Conservation (phyloP, 208 protist species). For the Crithidia mellificae region DNA sequence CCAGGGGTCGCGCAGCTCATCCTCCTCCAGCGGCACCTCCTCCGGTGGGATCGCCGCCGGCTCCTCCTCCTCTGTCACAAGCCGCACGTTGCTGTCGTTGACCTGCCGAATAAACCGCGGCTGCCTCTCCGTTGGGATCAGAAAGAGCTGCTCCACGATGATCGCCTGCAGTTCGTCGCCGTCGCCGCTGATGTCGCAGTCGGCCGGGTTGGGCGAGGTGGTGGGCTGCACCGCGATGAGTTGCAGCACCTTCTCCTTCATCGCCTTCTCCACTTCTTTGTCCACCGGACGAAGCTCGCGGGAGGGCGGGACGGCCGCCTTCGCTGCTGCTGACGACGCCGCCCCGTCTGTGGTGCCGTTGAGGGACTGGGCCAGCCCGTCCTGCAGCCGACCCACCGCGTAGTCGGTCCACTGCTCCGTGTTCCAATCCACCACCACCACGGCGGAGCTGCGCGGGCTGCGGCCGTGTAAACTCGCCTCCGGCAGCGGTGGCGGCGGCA, state of each 20-base stretch:
- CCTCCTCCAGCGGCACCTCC: conserved; percentile 18
- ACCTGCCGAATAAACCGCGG: conserved; percentile 75
- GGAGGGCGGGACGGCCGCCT: not conserved
- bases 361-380: conserved; percentile 17
- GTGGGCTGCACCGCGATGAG: conserved; percentile 58
- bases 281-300: conserved; percentile 60
- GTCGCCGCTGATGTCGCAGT: conserved; percentile 80
- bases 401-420: conserved; percentile 32
- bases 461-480: not conserved
- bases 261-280: conserved; percentile 70
- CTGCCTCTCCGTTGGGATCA: conserved; percentile 67
- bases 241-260: conserved; percentile 57
- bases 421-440: conserved; percentile 7
- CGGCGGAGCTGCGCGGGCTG: not conserved
- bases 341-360: not conserved
- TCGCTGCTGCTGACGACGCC: too few species aligned
- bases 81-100: conserved; percentile 79
- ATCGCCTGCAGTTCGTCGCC: conserved; percentile 73
- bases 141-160: conserved; percentile 85
- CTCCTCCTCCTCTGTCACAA: conserved; percentile 60
- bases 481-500: not conserved
- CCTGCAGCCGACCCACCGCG: conserved; percentile 27
- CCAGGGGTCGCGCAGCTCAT: conserved; percentile 19
- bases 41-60: not conserved
- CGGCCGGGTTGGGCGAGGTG: conserved; percentile 54